Base-by-base conservation (phyloP, 768 basidiomycete species). In the Trametes cubensis region DNA sequence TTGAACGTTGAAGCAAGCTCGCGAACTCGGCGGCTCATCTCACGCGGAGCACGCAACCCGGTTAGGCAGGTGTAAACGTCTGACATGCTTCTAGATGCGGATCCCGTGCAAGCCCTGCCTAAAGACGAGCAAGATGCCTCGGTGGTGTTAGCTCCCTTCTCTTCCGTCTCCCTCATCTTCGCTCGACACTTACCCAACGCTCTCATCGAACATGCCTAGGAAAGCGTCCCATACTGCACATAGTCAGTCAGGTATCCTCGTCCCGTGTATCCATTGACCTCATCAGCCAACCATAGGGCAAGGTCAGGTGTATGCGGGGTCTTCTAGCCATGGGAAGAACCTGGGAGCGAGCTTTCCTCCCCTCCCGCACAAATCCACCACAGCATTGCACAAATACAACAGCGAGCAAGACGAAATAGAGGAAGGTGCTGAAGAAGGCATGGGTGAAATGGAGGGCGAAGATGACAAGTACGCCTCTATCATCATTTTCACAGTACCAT, bases 401-500 rank as follows among this genome's bases (percentile, higher is more conserved):
- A 8, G 21, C 2, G 57, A 14, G 5, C 15, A 25, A 1, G 58
- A 58, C 18, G 66, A 63, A 1, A 25, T 49, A 0, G 54, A 58
- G 48, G 60, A 58, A 17, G 50, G 55, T 4, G 52, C 49, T 8
- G 63, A 55, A 18, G 52, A 53, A n/a, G 28, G 4, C 8, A 30
- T 30, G 28, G 52, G 39, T 6, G 58, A 48, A 15, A 60, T 58
- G 6, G 63, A 56, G 25, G 68, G 60, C 6, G 68, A 66, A 14
- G 63, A 62, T 17, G 65, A 66, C 15, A 67, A 58, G 66, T 68
- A 54, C 34, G 52, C 23, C 14, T 17, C 13, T 5, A 4, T 13
- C 21, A 30, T 45, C n/a, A 25, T 26, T 5, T 5, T 18, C 11
- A 34, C 5, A 11, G 14, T 25, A 39, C 20, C 38, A 40, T 21